Evolutionary conservation across 148 eudicot species (phyloP), one percentile per base, ranked within the genome.

Genomic region (Talinum fruticosum): DNA sequence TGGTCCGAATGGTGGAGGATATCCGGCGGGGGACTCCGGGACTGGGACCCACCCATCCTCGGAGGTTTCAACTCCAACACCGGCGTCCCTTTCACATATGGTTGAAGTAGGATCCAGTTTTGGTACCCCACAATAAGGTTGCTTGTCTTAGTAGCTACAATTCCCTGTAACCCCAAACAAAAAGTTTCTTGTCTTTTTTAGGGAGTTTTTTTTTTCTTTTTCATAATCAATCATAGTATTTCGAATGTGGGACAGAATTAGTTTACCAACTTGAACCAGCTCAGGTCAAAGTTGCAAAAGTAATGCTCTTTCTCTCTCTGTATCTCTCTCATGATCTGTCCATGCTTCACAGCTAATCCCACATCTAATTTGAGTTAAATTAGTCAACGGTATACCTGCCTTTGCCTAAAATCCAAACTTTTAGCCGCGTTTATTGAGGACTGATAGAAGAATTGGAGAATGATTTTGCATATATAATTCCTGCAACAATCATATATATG

Each of bases 1-100:
- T 94, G n/a, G 81, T 86, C 51, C 84, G 57, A 65, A 86, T 87
- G 88, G 69, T 89, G 68, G 98, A 92, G 83, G 90, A 89, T 26
- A 82, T 92, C 33, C 86, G 89, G 15, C 75, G 86, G 28, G 84
- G 23, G 51, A 32, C 28, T 59, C 87, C 0, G 90, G 79, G 2
- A 85, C 85, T 1, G 90, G 79, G 3, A 85, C 85, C 18, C 78
- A 75, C 33, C 83, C 84, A 6, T 84, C 89, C 1, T 81, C 94
- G 0, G 91, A 83, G 32, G 85, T 72, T 21, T 89, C 96, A 8
- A 87, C 92, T 21, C 97, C 89, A 26, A 79, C 88, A 23, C 75
- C 79, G 16, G 53, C 72, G 47, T 66, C 69, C 1, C 49, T 71
- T 28, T 78, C 85, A 53, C 76, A 82, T 82, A 61, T 66, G 65